Evolutionary conservation across 805 yeast genomes (phyloP).

Genomic region (Jamesozyma lodderae): DNA sequence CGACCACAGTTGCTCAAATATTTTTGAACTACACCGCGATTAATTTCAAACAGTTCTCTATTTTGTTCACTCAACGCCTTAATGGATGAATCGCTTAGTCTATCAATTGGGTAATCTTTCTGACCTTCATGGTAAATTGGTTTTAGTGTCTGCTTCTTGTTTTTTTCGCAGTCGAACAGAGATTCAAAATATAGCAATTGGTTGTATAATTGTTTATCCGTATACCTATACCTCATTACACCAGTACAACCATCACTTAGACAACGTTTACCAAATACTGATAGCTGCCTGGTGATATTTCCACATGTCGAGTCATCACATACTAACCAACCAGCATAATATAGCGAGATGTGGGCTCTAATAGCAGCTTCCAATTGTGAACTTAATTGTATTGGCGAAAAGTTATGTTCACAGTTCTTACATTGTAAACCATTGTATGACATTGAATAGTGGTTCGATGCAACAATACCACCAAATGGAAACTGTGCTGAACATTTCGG

Average conservation of each 20-base stretch:
- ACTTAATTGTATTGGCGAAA: conserved; percentile 49
- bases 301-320: conserved; percentile 87
- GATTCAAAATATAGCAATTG: conserved; percentile 74
- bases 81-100: conserved; percentile 41
- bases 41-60: conserved; percentile 45
- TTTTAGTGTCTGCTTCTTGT: conserved; percentile 46
- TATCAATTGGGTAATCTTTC: conserved; percentile 27
- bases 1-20: conserved; percentile 79
- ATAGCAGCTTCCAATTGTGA: conserved; percentile 69
- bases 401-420: conserved; percentile 42
- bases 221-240: conserved; percentile 64
- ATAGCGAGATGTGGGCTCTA: conserved; percentile 58
- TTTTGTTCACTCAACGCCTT: conserved; percentile 77
- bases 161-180: conserved; percentile 74
- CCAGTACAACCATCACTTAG: conserved; percentile 58
- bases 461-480: conserved; percentile 65
- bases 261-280: conserved; percentile 85
- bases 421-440: conserved; percentile 68
- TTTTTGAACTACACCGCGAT: conserved; percentile 53
- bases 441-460: conserved; percentile 51
- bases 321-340: conserved; percentile 76
- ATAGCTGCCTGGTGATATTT: conserved; percentile 67
- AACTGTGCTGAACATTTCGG: conserved; percentile 48
- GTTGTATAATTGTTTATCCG: conserved; percentile 74
- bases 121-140: conserved; percentile 39